A percentile compares a stretch with the other conserved stretches of the same genome.
These are phyloP conservation scores for Reutealis trisperma DNA, from an alignment of 345 rosid genomes.

Conservation along the genomic window DNA sequence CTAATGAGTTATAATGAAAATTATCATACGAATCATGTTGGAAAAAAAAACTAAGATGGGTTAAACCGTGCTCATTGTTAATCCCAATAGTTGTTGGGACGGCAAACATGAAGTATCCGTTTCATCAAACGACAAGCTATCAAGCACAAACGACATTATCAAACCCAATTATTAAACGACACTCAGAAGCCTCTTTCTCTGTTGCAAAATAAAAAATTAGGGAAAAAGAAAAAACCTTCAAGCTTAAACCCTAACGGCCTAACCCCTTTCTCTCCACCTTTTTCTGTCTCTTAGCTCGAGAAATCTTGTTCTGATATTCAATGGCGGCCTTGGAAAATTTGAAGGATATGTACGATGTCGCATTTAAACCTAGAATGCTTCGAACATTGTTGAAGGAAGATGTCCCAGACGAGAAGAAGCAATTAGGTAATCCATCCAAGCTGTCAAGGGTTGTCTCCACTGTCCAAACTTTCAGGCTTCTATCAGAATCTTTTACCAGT, in stretches of 20 bases:
- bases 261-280: not conserved
- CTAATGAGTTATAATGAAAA: too few species aligned
- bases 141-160: too few species aligned
- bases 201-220: too few species aligned
- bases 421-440: slow-evolving; percentile 32
- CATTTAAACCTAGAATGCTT: slow-evolving; percentile 65
- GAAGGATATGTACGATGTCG: slow-evolving; percentile 49
- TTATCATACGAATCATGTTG: too few species aligned
- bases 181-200: too few species aligned
- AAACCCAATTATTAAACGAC: too few species aligned
- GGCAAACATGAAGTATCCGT: too few species aligned
- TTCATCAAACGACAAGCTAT: too few species aligned
- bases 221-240: not conserved
- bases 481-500: slow-evolving; percentile 45
- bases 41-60: too few species aligned
- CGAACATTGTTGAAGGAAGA: slow-evolving; percentile 49
- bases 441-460: slow-evolving; percentile 48
- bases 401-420: slow-evolving; percentile 61
- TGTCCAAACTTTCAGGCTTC: slow-evolving; percentile 49
- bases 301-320: not conserved
- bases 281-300: not conserved
- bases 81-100: too few species aligned
- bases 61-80: too few species aligned
- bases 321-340: slow-evolving; percentile 47
- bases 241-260: not conserved